Evolutionary conservation across 768 basidiomycete genomes (phyloP), one percentile per base, ranked within the genome.

Genomic region (Pulveroboletus sp.): DNA sequence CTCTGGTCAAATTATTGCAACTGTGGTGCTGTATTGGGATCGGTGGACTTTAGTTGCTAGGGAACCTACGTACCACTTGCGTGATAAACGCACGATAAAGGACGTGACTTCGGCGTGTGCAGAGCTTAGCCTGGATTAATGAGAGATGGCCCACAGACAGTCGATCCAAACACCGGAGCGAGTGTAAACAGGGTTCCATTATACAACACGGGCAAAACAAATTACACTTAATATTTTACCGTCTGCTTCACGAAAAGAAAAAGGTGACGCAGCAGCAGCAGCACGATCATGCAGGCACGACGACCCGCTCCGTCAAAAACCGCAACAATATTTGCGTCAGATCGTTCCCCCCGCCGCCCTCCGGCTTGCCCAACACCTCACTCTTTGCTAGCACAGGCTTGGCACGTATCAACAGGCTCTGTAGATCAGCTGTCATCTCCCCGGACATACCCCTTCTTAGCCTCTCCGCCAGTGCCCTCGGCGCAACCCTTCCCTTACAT

Each of bases 381-480:
- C 80, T 80, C 64, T 86, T 85, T 12, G 70, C 74, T 24, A 91
- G 68, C 32, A 88, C 66, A 0, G 82, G 77, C 57, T 80, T 82
- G 12, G 86, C 76, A 58, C 81, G 87, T 51, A 68, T 79, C 67
- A 91, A 49, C 58, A 90, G 63, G 5, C 78, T 71, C 60, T 84
- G 81, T 52, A 91, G 56, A 64, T 91, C 89, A 1, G 76, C 75
- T 36, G 81, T 82, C 77, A 90, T 81, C 69, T 91, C 89, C 2
- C 84, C 85, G 8, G 85, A 85, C 83, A 89, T 83, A 0, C 86
- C 87, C 53, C 88, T 71, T 58, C 88, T 71, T 57, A 88, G 56
- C 32, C 84, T 72, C 52, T 86, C 83, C 50, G 83, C 80, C 66
- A 88, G 66, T 39, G 79, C 63, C 53, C 80, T 63, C 14, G 73